These are phyloP conservation scores for Diplotaxis tenuifolia DNA, from an alignment of 345 rosid genomes.

Conservation along the genomic window DNA sequence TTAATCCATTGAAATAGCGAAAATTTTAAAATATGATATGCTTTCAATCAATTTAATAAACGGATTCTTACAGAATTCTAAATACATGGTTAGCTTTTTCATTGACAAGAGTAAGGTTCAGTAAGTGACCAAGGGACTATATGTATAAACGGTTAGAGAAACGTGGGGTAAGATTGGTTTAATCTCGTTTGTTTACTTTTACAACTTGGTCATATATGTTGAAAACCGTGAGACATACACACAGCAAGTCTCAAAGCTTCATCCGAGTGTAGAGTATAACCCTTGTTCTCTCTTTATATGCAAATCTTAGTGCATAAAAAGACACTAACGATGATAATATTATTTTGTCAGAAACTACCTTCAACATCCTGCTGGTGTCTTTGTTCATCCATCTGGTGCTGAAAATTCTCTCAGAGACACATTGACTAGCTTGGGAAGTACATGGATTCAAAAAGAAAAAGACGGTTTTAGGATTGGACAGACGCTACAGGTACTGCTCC, in stretches of 20 bases:
- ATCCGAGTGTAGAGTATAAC: conserved; percentile 50
- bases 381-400: conserved; percentile 70
- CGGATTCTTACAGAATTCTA: conserved; percentile 37
- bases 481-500: conserved; percentile 57
- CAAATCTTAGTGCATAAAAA: background rate
- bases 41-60: background rate
- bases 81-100: conserved; percentile 76
- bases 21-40: background rate
- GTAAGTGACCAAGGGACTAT: conserved; percentile 49
- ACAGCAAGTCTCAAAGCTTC: conserved; percentile 58
- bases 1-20: too few species aligned
- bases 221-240: conserved; percentile 59
- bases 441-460: conserved; percentile 67
- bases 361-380: conserved; percentile 58
- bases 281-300: background rate
- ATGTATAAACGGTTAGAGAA: conserved; percentile 56
- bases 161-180: conserved; percentile 49
- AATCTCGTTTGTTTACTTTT: background rate
- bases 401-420: conserved; percentile 57
- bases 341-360: background rate
- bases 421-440: conserved; percentile 47
- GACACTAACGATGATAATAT: background rate
- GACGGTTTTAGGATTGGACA: conserved; percentile 68
- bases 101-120: conserved; percentile 74
- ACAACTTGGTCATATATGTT: conserved; percentile 11